Evolutionary conservation across 208 protist species (phyloP), one percentile per base, ranked within the genome.

Genomic region (Crithidia acanthocephali): DNA sequence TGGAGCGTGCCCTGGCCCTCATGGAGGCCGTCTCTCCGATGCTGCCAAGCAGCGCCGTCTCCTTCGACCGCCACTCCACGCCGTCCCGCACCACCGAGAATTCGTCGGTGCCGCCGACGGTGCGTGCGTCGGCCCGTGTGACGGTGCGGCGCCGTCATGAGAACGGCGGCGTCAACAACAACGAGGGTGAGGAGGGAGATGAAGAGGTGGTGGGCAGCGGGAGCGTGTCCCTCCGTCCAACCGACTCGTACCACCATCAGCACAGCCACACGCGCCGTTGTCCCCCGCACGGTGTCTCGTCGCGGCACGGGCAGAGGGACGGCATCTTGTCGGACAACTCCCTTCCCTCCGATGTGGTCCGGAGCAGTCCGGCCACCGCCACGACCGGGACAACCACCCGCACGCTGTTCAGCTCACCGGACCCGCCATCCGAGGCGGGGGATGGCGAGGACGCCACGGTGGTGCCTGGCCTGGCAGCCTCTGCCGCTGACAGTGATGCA

Each of bases 1-100:
- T 72, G 59, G 57, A 72, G 58, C 45, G 28, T 0, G 66, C 72
- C 10, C 58, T 78, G 16, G 72, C 64, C 0, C 59, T 64, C 33
- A 78, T 78, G 72, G 72, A 78, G 42, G 57, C 72, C 23, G 23
- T 78, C 48, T 72, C 65, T 6, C 58, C 64, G 6, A 72, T 57
- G 22, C 72, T n/a, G 50, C 72, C 61, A 0, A 78, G 72, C 72
- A 78, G 72, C 40, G 37, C 23, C 40, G 48, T 55, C 0, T 78
- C 72, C 65, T 78, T 78, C 59, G 72, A 78, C 42, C 50, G 65
- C 10, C 63, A 57, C 71, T 35, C 20, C n/a, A 59, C 50, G n/a
- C 56, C 48, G 6, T 57, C 70, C 28, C 40, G 37, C 2, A 35
- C 62, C 28, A 47, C 40, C 22, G 33, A 51, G 9, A 59, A 45